Base-by-base conservation (phyloP, 768 basidiomycete species). In the Clitopilus passeckerianus region DNA sequence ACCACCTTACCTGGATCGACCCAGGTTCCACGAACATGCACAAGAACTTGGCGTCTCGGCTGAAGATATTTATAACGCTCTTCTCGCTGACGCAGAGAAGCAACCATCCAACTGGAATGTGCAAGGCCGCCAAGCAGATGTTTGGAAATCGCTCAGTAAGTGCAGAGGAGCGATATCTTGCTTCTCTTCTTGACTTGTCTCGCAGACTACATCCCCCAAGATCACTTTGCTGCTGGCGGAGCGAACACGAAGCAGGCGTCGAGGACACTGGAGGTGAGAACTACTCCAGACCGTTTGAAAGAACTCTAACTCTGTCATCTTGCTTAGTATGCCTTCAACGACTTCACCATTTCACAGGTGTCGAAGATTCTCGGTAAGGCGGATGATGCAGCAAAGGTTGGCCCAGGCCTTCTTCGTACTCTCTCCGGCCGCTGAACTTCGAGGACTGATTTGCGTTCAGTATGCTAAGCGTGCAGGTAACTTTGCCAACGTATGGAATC, bases 281-380 rank as follows among this genome's bases (percentile, higher is more conserved):
- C 58, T 18, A 20, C 57, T 6, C 8, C 44, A 16, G 50, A 34
- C 24, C 35, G 34, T 41, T 23, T 43, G 8, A 20, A 58, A n/a
- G 44, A 12, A 22, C 10, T 7, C 35, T 41, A 14, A 53, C 61
- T 35, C 27, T 63, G 53, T 22, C 35, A 33, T 37, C 35, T 27
- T 34, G 24, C 18, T 27, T 57, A 87, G 86, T 77, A 87, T 63
- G 77, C 86, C 1, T 87, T 87, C 66, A 79, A 78, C 57, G 86
- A 87, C 62, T 87, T 87, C 63, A 71, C 81, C 1, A 82, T 87
- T 54, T 82, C 84, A 0, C 86, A 87, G 72, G 86, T 86, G 1
- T 81, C 86, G 0, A 84, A 81, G 61, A 59, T 76, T 5, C 71
- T 87, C 2, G 81, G 80, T 18, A 81, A 80, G 57, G 71, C 71